phyloP scores from a whole-genome alignment of 768 basidiomycete species.

The Crucibulum laeve region DNA sequence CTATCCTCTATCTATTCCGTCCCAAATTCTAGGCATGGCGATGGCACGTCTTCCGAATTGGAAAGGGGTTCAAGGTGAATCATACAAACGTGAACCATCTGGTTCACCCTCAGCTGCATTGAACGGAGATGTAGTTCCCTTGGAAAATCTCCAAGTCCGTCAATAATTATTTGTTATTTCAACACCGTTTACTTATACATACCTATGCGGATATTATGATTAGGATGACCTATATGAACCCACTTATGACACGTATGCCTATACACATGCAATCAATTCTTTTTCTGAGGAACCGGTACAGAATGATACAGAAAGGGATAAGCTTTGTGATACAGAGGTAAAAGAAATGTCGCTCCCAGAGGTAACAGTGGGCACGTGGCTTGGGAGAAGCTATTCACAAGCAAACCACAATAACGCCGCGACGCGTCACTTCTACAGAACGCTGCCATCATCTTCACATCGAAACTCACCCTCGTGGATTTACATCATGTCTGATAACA shows the following conservation, averaged over 20 bases:
- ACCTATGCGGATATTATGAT: conserved; percentile 33
- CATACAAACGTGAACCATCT: background rate
- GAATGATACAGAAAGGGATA: background rate
- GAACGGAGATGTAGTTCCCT: conserved; percentile 29
- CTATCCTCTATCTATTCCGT: conserved; percentile 48
- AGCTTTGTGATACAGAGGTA: conserved; percentile 1
- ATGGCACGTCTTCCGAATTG: conserved; percentile 14
- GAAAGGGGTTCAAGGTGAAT: conserved; percentile 10
- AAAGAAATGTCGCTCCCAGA: conserved; percentile 12
- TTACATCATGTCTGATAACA: conserved; percentile 71
- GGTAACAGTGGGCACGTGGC: conserved; percentile 24
- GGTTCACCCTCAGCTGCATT: background rate
- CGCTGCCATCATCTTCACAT: conserved; percentile 17
- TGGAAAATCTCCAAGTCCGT: conserved; percentile 46
- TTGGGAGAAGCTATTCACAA: conserved; percentile 17
- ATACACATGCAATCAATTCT: conserved; percentile 25
- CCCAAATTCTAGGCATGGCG: conserved; percentile 29
- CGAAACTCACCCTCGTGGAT: conserved; percentile 30
- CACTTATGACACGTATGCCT: conserved; percentile 19
- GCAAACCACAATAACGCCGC: conserved; percentile 45
- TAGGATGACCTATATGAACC: conserved; percentile 24
- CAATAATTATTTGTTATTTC: conserved; percentile 35
- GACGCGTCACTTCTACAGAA: conserved; percentile 57
- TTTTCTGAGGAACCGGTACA: too few species aligned
- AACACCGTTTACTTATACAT: conserved; percentile 31